phyloP scores from a whole-genome alignment of 768 basidiomycete species.

The Cubamyces sp. region DNA sequence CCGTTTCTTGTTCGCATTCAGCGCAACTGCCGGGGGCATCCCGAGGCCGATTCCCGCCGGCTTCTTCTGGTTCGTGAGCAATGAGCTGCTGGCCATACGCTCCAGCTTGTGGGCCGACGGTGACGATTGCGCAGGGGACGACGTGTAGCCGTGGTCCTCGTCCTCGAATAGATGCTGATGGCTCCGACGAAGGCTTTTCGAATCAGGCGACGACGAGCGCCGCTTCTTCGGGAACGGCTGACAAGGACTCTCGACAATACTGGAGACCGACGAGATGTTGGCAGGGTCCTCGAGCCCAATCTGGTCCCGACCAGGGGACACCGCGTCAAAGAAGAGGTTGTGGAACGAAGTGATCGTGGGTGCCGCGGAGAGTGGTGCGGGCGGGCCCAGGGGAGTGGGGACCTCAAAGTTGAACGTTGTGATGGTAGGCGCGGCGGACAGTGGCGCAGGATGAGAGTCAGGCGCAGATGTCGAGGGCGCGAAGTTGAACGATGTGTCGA shows the following conservation, averaged over 20 bases:
- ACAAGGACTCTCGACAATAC: conserved; percentile 47
- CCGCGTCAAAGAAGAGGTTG: conserved; percentile 60
- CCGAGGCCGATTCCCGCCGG: conserved; percentile 58
- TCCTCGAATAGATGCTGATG: conserved; percentile 27
- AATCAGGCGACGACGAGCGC: conserved; percentile 37
- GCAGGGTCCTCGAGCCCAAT: conserved; percentile 29
- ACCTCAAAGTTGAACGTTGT: conserved; percentile 29
- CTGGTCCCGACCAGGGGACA: conserved; percentile 45
- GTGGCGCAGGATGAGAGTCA: conserved; percentile 34
- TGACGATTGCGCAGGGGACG: conserved; percentile 54
- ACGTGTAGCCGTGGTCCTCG: conserved; percentile 42
- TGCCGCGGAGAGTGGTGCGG: conserved; percentile 50
- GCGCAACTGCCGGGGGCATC: conserved; percentile 45
- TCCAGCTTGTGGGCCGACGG: conserved; percentile 54
- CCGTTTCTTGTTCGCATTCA: conserved; percentile 55
- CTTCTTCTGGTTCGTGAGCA: conserved; percentile 49
- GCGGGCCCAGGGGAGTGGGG: conserved; percentile 11
- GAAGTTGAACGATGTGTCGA: conserved; percentile 59
- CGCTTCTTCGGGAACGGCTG: conserved; percentile 40
- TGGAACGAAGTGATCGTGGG: conserved; percentile 59
- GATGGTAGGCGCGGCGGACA: conserved; percentile 32
- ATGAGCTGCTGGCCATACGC: conserved; percentile 40
- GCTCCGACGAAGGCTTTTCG: conserved; percentile 19
- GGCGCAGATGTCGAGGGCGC: conserved; percentile 37
- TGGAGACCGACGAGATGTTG: conserved; percentile 18